Conservation (phyloP, 2,329 filamentous ascomycete species). For the Cryphonectria japonica region DNA sequence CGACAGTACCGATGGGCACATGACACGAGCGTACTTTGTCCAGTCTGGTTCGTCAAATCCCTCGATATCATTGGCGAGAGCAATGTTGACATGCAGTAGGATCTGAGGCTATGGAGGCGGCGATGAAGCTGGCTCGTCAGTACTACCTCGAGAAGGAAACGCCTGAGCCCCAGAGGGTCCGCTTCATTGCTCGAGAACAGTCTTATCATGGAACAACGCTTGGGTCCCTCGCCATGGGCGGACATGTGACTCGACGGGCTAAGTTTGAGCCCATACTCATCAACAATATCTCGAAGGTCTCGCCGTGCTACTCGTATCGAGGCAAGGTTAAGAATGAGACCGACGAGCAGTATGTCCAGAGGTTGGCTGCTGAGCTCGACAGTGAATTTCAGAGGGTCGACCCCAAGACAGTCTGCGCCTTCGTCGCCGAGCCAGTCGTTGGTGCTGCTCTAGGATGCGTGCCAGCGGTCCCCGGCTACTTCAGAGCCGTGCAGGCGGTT, state of each 20-base stretch:
- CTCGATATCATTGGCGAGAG: slow-evolving; percentile 48
- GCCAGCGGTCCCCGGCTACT: slow-evolving; percentile 55
- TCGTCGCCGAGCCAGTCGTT: slow-evolving; percentile 74
- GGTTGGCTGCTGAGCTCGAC: slow-evolving; percentile 68
- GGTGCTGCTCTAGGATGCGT: slow-evolving; percentile 65
- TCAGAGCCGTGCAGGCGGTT: slow-evolving; percentile 54
- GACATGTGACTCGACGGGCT: slow-evolving; percentile 62
- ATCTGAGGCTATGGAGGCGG: slow-evolving; percentile 68
- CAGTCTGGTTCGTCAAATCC: slow-evolving; percentile 39
- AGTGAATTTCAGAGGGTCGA: slow-evolving; percentile 67
- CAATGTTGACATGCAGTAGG: slow-evolving; percentile 42
- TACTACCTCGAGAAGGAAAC: slow-evolving; percentile 62
- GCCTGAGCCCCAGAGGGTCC: slow-evolving; percentile 58
- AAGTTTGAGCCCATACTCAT: slow-evolving; percentile 67
- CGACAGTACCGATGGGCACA: slow-evolving; percentile 42
- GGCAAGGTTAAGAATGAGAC: slow-evolving; percentile 55
- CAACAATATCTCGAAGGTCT: slow-evolving; percentile 62
- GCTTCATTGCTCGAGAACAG: slow-evolving; percentile 68
- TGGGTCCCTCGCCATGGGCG: slow-evolving; percentile 67
- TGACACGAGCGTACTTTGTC: slow-evolving; percentile 44
- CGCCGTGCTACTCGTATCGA: slow-evolving; percentile 69
- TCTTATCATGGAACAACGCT: slow-evolving; percentile 77
- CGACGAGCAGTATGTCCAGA: slow-evolving; percentile 60
- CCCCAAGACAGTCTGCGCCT: slow-evolving; percentile 68
- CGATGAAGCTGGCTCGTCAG: slow-evolving; percentile 66